Conservation (phyloP, 495 filamentous ascomycete genomes). For the Hamigera avellanea region DNA sequence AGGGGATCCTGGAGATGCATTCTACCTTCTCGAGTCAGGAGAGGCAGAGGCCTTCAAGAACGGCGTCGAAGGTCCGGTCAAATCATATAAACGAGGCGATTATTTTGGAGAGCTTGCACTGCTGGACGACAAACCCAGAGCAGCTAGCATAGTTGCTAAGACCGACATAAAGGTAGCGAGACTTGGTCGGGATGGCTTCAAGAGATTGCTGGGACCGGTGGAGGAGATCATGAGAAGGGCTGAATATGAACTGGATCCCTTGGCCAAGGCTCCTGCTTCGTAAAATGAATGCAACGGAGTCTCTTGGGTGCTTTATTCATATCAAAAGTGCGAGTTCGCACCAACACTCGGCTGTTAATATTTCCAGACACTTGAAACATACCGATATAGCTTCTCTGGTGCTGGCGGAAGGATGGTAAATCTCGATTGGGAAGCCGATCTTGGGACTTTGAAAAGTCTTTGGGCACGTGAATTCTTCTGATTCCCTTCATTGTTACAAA, state of each 20-base stretch:
- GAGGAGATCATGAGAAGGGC: constrained; percentile 90
- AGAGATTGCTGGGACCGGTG: constrained; percentile 83
- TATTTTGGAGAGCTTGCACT: constrained; percentile 72
- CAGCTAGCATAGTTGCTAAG: constrained; percentile 74
- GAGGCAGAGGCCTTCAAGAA: constrained; percentile 78
- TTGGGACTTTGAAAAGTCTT: not conserved
- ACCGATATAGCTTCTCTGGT: too few relatives aligned
- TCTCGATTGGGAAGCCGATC: too few relatives aligned
- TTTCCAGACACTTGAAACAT: too few relatives aligned
- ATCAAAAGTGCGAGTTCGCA: too few relatives aligned
- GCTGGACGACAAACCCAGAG: constrained; percentile 45
- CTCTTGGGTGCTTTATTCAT: too few relatives aligned
- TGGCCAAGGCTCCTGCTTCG: constrained; percentile 1
- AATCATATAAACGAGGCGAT: constrained; percentile 77
- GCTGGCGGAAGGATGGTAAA: too few relatives aligned
- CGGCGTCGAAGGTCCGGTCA: constrained; percentile 52
- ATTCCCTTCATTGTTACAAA: not conserved
- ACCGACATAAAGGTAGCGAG: constrained; percentile 86
- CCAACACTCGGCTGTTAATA: too few relatives aligned
- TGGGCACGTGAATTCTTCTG: not conserved
- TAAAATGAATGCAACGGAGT: not conserved
- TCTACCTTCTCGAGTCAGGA: constrained; percentile 84
- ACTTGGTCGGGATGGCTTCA: constrained; percentile 87
- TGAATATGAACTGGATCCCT: constrained; percentile 35
- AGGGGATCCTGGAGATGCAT: constrained; percentile 83